Percentiles rank a stretch among this genome's conserved stretches.
Conservation (phyloP, 441 rosid species). For the Capsella rubella region DNA sequence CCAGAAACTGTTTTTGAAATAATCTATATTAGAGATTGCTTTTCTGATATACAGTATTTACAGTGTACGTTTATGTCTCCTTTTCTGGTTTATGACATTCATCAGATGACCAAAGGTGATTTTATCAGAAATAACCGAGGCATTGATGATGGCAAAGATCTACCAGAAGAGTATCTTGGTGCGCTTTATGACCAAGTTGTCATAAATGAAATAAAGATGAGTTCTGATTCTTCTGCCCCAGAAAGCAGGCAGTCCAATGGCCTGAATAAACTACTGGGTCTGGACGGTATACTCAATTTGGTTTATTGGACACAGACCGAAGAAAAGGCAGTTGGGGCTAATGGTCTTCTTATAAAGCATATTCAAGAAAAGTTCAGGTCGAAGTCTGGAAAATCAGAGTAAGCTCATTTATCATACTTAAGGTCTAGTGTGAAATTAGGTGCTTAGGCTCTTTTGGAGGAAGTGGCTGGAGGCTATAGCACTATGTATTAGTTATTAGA, state of each 20-base stretch:
- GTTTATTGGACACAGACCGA: slow-evolving; percentile 88
- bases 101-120: slow-evolving; percentile 95
- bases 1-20: slow-evolving; percentile 13
- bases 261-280: slow-evolving; percentile 85
- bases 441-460: slow-evolving; percentile 7
- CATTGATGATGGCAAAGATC: slow-evolving; percentile 98
- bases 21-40: slow-evolving; percentile 20
- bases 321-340: slow-evolving; percentile 95
- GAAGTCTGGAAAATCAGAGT: slow-evolving; percentile 95
- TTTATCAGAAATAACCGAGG: slow-evolving; percentile 93
- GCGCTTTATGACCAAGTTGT: slow-evolving; percentile 88
- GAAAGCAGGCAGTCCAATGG: slow-evolving; percentile 90
- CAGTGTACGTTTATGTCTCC: slow-evolving; percentile 42
- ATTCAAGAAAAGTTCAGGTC: slow-evolving; percentile 97
- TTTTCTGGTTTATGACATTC: slow-evolving; percentile 45
- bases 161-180: slow-evolving; percentile 90
- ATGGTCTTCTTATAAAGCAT: slow-evolving; percentile 93
- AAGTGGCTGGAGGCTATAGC: slow-evolving; percentile 15
- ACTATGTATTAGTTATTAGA: slow-evolving; percentile 19
- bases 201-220: slow-evolving; percentile 94
- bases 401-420: slow-evolving; percentile 48
- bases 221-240: slow-evolving; percentile 79
- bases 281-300: slow-evolving; percentile 93
- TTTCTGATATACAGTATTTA: slow-evolving; percentile 15
- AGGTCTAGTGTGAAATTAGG: slow-evolving; percentile 24